Conservation (phyloP, 441 rosid species). For the Bocquillonia castaneifolia region DNA sequence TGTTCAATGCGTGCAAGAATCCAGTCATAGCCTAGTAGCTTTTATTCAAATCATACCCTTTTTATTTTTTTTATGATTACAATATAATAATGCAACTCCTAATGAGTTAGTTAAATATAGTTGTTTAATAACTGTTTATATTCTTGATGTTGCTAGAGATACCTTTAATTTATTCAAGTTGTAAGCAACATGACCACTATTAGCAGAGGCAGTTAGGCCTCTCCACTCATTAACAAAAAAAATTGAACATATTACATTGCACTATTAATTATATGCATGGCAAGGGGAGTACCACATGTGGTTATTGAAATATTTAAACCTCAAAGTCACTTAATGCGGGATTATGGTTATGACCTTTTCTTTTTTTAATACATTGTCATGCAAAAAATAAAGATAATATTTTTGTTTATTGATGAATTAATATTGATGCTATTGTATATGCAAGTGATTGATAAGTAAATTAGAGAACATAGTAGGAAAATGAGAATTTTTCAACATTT, state of each 20-base stretch:
- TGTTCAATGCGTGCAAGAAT: background rate
- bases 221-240: background rate
- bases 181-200: background rate
- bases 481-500: too few relatives aligned
- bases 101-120: background rate
- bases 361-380: background rate
- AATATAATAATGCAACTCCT: background rate
- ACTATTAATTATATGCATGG: constrained; percentile 1
- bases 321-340: background rate
- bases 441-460: background rate
- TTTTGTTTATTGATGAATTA: too few relatives aligned
- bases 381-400: too few relatives aligned
- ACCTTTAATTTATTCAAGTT: background rate
- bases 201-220: background rate
- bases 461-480: background rate
- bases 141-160: background rate
- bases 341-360: background rate
- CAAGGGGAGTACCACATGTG: background rate
- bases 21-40: too few relatives aligned
- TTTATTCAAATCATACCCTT: background rate
- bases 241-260: background rate
- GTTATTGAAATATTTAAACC: background rate
- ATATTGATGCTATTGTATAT: background rate
- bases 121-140: background rate
- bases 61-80: background rate